Evolutionary conservation across 148 eudicot species (phyloP), one percentile per base, ranked within the genome.

Genomic region (Simmondsia chinensis): DNA sequence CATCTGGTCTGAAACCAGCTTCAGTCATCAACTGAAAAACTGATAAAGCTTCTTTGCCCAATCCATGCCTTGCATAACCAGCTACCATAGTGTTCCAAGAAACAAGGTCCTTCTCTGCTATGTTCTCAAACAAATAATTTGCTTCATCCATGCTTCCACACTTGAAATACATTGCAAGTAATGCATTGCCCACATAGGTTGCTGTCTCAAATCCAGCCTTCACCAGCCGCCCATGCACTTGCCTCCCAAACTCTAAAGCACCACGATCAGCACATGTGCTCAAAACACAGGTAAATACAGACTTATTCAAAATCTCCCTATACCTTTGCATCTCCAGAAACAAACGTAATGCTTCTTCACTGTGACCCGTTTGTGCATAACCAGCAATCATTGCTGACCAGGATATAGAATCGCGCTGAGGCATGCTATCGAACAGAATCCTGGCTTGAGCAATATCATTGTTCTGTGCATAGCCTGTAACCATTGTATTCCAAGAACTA

Each of bases 121-220:
- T 61, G 30, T 17, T 34, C 26, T 53, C 48, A 54, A 71, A 71
- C 16, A 57, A 72, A 45, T 15, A 10, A 30, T 57, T 41, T 7
- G 77, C 77, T 66, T 71, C 72, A 27, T 66, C 69, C 25, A 71
- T 71, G 52, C 69, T 57, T 39, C 77, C 77, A 57, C 72, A 66
- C 31, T 63, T 66, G 44, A 61, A 66, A 44, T 71, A 71, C 77
- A 71, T 61, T 27, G 61, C 65, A 52, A 71, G 69, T 44, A 71
- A 60, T 42, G 77, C 65, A 61, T 71, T 71, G 24, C 77, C 72
- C 33, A 66, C 50, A 33, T 47, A 71, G 29, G 58, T 57, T 20
- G 60, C 61, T 38, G 33, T 57, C 24, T 57, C 65, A 48, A 9
- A 66, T 33, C 77, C 77, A 26, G 60, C 48, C 49, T 66, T 71